Conservation (phyloP, 768 basidiomycete species). For the Thelephora aurantiotincta region DNA sequence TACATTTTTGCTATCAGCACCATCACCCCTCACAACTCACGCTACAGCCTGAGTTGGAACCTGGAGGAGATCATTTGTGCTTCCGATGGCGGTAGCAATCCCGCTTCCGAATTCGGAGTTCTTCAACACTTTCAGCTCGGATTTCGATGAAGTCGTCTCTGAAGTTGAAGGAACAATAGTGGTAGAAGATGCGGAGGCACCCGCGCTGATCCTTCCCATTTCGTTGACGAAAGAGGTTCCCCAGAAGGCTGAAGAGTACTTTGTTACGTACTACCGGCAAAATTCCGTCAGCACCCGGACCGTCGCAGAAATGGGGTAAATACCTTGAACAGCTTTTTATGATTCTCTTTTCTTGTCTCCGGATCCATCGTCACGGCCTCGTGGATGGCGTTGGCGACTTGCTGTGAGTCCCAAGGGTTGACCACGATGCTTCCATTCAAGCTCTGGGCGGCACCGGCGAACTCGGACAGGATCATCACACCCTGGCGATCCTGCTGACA, state of each 20-base stretch:
- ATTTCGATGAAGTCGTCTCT: no score
- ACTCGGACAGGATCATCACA: conserved; percentile 96
- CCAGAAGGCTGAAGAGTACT: conserved; percentile 90
- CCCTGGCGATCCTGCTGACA: conserved; percentile 89
- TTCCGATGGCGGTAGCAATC: no score
- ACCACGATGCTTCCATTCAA: conserved; percentile 94
- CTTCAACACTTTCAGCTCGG: no score
- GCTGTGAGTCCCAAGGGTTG: conserved; percentile 99
- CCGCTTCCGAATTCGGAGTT: no score
- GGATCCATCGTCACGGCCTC: conserved; percentile 85
- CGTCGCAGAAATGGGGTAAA: conserved; percentile 8
- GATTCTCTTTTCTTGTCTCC: conserved; percentile 78
- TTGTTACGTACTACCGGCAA: conserved; percentile 57
- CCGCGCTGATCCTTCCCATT: conserved; percentile 43
- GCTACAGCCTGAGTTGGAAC: no score
- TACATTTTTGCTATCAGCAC: no score
- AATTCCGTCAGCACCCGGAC: background rate
- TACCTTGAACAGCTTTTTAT: conserved; percentile 84
- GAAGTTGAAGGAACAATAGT: no score
- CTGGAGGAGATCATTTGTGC: no score
- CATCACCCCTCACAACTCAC: background rate
- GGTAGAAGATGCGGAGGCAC: background rate
- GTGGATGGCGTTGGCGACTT: conserved; percentile 94
- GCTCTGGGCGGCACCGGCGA: conserved; percentile 93
- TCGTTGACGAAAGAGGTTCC: conserved; percentile 82